A percentile compares a stretch with the other conserved stretches of the same genome.
Evolutionary conservation across 1,284 basidiomycete genomes (phyloP).

Genomic region (Irpex sp.): DNA sequence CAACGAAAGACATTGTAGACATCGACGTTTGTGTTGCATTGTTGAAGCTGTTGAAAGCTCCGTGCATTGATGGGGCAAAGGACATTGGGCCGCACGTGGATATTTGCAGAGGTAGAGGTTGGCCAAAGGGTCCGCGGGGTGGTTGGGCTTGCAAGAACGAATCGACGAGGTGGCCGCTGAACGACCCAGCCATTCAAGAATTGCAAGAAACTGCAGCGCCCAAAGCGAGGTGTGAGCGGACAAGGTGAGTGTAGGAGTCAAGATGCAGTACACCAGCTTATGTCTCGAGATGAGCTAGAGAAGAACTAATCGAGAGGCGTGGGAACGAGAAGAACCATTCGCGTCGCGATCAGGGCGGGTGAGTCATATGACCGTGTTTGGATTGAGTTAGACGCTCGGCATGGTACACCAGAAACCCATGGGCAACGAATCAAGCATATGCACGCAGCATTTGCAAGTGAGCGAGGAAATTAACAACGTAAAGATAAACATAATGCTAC

Average conservation of each 20-base stretch:
- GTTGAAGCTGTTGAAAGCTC: conserved; percentile 20
- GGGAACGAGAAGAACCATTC: background rate
- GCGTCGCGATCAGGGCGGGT: background rate
- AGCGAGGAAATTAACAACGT: too few species aligned
- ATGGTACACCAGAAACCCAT: background rate
- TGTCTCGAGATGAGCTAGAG: background rate
- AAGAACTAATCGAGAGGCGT: conserved; percentile 1
- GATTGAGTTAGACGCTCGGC: background rate
- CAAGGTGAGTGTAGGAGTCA: background rate
- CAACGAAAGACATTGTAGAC: conserved; percentile 13
- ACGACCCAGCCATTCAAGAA: conserved; percentile 40
- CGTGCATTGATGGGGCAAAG: conserved; percentile 55
- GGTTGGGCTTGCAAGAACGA: conserved; percentile 30
- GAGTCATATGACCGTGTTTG: background rate
- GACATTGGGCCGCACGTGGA: conserved; percentile 52
- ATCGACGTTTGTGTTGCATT: conserved; percentile 9
- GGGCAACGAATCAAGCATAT: too few species aligned
- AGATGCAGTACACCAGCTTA: background rate
- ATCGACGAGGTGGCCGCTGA: conserved; percentile 47
- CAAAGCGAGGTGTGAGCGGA: background rate
- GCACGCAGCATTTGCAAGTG: too few species aligned
- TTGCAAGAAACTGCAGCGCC: background rate
- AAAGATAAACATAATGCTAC: too few species aligned
- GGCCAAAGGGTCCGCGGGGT: conserved; percentile 30
- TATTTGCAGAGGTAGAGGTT: conserved; percentile 27